Evolutionary conservation across 73 alveolate species (phyloP).

Genomic region (Effrenium voratum): DNA sequence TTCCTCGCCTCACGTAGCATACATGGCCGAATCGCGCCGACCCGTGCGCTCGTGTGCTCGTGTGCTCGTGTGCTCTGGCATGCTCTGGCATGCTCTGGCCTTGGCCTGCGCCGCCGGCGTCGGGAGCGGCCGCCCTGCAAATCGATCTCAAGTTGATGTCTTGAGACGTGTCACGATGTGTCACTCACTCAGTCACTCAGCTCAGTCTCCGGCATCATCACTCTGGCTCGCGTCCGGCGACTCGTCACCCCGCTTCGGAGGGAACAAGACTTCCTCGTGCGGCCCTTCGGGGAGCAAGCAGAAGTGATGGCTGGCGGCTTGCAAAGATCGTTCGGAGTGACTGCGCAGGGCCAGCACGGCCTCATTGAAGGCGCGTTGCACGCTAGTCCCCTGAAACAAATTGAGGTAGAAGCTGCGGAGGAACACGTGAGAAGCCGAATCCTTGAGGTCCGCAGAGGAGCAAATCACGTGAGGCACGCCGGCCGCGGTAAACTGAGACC

Average conservation of each 20-base stretch:
- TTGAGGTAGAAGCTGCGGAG: neutral
- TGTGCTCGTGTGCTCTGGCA: too few species aligned
- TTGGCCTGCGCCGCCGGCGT: neutral
- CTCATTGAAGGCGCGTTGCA: constrained; percentile 35
- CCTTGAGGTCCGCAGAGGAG: constrained; percentile 18
- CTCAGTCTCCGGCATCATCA: too few species aligned
- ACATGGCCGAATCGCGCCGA: too few species aligned
- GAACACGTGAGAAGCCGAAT: neutral
- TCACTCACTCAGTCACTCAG: too few species aligned
- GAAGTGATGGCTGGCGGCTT: neutral
- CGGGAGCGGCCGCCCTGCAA: too few species aligned
- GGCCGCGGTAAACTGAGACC: constrained; percentile 5
- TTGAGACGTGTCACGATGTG: neutral
- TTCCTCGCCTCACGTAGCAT: too few species aligned
- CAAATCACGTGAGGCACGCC: constrained; percentile 40
- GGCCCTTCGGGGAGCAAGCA: constrained; percentile 20
- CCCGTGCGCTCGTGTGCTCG: too few species aligned
- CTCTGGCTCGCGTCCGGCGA: too few species aligned
- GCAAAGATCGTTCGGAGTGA: neutral
- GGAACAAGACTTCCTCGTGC: constrained; percentile 18
- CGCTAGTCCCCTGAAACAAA: neutral
- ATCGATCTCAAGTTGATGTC: too few species aligned
- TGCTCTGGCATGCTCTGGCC: too few species aligned
- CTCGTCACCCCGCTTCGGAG: too few species aligned
- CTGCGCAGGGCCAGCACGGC: constrained; percentile 38